A percentile compares a stretch with the other conserved stretches of the same genome.
phyloP scores from a whole-genome alignment of 345 rosid genomes.

The Acer negundo region DNA sequence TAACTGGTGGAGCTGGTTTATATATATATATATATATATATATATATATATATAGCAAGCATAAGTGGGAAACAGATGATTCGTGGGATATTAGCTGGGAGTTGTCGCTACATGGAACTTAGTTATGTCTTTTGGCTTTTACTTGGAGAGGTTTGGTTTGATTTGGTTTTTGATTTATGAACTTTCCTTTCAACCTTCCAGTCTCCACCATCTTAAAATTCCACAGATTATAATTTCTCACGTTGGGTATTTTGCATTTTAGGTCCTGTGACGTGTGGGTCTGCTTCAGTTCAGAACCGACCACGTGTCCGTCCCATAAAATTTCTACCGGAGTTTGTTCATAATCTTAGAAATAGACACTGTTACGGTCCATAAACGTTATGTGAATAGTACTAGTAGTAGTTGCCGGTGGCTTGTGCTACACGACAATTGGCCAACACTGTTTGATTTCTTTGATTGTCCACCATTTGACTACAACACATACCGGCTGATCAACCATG shows the following conservation, averaged over 20 bases:
- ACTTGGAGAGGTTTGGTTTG: conserved; percentile 26
- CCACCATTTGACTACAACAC: not conserved
- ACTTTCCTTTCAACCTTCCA: conserved; percentile 10
- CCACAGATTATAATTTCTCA: not conserved
- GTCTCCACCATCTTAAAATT: not conserved
- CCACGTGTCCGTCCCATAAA: conserved; percentile 24
- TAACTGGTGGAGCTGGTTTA: not conserved
- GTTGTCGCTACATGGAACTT: conserved; percentile 25
- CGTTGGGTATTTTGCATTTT: not conserved
- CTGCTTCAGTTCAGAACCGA: conserved; percentile 18
- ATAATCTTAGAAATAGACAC: not conserved
- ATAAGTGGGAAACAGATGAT: conserved; percentile 36
- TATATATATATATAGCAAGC: conserved; percentile 26
- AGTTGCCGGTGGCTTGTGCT: not conserved
- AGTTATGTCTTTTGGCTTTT: not conserved
- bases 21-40: conserved; percentile 31
- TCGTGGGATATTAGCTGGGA: conserved; percentile 41
- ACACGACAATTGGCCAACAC: not conserved
- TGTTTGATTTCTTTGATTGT: not conserved
- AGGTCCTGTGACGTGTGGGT: conserved; percentile 18
- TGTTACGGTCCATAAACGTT: not conserved
- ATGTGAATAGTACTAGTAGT: no score
- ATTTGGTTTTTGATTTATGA: not conserved
- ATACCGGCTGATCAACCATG: no score
- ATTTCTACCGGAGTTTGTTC: not conserved